phyloP scores from a whole-genome alignment of 1,284 basidiomycete genomes.

The Omphalotus olearius region DNA sequence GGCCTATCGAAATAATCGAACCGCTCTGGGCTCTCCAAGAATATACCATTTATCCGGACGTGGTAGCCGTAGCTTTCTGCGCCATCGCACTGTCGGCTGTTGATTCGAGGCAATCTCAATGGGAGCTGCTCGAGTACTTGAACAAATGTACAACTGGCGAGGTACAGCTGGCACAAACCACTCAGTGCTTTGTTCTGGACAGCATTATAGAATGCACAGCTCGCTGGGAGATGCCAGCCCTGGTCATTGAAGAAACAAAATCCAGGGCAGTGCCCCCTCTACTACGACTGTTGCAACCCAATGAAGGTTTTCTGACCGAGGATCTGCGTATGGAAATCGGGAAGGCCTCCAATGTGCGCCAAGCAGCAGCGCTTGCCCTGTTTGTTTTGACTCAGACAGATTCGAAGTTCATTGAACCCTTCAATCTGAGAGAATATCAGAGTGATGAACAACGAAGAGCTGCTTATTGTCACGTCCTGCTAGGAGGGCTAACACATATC shows the following conservation, averaged over 20 bases:
- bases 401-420: conserved; percentile 11
- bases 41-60: conserved; percentile 23
- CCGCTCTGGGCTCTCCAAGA: conserved; percentile 31
- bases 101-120: conserved; percentile 30
- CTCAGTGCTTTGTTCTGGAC: conserved; percentile 32
- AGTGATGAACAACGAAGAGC: conserved; percentile 24
- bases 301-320: conserved; percentile 24
- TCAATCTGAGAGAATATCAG: conserved; percentile 21
- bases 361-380: conserved; percentile 27
- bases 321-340: conserved; percentile 19
- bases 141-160: conserved; percentile 25
- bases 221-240: conserved; percentile 32
- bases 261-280: conserved; percentile 30
- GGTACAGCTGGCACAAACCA: conserved; percentile 25
- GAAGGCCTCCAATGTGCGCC: no score
- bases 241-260: conserved; percentile 30
- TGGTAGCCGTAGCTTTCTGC: conserved; percentile 32
- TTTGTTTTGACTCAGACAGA: conserved; percentile 23
- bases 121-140: conserved; percentile 30
- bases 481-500: conserved; percentile 28
- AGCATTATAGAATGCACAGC: conserved; percentile 32
- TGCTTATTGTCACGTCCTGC: conserved; percentile 26
- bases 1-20: conserved; percentile 30
- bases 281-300: conserved; percentile 27
- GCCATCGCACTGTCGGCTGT: conserved; percentile 30